These are phyloP conservation scores for Blastocystis sp. DNA, from an alignment of 352 stramenopile genomes.

Conservation along the genomic window DNA sequence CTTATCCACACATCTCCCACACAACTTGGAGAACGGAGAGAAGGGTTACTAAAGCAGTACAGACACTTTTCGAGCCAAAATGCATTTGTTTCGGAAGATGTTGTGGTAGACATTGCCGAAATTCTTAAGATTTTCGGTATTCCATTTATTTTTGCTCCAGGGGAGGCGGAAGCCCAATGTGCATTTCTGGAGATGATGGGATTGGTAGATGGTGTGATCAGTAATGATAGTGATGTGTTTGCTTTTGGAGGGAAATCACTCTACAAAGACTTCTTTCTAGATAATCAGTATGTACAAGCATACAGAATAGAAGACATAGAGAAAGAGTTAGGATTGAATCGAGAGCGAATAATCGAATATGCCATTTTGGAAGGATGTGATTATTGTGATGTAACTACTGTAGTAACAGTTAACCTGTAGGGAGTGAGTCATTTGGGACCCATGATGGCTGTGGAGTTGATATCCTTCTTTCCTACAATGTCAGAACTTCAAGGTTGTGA, in stretches of 20 bases:
- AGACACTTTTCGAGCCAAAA: conserved; percentile 69
- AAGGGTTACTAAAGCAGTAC: conserved; percentile 46
- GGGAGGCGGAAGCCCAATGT: conserved; percentile 97
- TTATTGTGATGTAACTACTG: conserved; percentile 74
- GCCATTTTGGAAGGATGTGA: conserved; percentile 87
- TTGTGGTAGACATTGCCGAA: conserved; percentile 80
- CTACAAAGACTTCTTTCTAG: conserved; percentile 99
- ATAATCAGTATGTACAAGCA: conserved; percentile 94
- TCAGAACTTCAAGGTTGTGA: background rate
- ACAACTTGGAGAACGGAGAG: background rate
- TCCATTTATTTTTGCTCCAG: conserved; percentile 94
- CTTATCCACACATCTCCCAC: background rate
- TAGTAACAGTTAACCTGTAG: background rate
- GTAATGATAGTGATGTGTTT: conserved; percentile 88
- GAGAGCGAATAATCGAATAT: conserved; percentile 77
- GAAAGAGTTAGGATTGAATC: conserved; percentile 81
- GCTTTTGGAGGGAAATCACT: conserved; percentile 86
- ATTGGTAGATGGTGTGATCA: conserved; percentile 93
- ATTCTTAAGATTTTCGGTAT: conserved; percentile 91
- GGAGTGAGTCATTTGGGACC: conserved; percentile 77
- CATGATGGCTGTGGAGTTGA: conserved; percentile 80
- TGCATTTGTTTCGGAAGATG: conserved; percentile 66
- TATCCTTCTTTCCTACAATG: conserved; percentile 70
- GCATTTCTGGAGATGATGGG: conserved; percentile 85
- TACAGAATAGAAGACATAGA: conserved; percentile 85